phyloP scores from a whole-genome alignment of 192 early-diverging fungal species.

The Allomyces macrogynus region DNA sequence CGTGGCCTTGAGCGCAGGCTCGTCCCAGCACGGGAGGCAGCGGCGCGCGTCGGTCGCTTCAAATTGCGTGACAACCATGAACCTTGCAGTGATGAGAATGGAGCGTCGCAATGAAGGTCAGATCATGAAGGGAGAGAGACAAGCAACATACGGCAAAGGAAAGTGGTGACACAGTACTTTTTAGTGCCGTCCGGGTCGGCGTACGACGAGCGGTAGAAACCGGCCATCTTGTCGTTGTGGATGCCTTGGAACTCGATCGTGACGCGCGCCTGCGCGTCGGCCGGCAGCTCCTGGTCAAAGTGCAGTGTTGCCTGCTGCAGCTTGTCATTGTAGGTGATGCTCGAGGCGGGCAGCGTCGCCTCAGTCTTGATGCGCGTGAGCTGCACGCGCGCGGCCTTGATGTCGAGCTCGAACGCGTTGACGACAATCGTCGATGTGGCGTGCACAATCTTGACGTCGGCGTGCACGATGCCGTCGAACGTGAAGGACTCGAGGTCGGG shows the following conservation, averaged over 20 bases:
- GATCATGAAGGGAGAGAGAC: not conserved
- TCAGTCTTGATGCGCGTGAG: constrained; percentile 20
- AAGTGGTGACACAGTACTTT: constrained; percentile 1
- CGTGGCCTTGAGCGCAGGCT: constrained; percentile 60
- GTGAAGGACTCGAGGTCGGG: constrained; percentile 63
- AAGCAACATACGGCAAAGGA: not conserved
- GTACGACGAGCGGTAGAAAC: constrained; percentile 81
- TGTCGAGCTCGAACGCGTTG: constrained; percentile 43
- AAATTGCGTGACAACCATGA: constrained; percentile 86
- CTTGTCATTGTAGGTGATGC: constrained; percentile 20
- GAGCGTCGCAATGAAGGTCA: not conserved
- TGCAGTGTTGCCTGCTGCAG: constrained; percentile 28
- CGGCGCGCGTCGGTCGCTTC: constrained; percentile 79
- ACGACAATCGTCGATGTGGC: constrained; percentile 43
- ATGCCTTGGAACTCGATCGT: constrained; percentile 35
- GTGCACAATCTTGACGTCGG: constrained; percentile 36
- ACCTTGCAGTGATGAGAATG: constrained; percentile 15
- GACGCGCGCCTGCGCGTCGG: constrained; percentile 26
- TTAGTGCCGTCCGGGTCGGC: constrained; percentile 29
- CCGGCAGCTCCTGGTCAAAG: constrained; percentile 33
- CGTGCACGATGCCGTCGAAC: constrained; percentile 51
- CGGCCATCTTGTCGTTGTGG: constrained; percentile 44
- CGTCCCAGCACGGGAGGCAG: constrained; percentile 70
- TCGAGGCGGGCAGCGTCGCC: constrained; percentile 15
- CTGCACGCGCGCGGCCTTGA: constrained; percentile 23